A percentile compares a stretch with the other conserved stretches of the same genome.
phyloP scores from a whole-genome alignment of 148 eudicot species.

The Dianthus caryophyllus region DNA sequence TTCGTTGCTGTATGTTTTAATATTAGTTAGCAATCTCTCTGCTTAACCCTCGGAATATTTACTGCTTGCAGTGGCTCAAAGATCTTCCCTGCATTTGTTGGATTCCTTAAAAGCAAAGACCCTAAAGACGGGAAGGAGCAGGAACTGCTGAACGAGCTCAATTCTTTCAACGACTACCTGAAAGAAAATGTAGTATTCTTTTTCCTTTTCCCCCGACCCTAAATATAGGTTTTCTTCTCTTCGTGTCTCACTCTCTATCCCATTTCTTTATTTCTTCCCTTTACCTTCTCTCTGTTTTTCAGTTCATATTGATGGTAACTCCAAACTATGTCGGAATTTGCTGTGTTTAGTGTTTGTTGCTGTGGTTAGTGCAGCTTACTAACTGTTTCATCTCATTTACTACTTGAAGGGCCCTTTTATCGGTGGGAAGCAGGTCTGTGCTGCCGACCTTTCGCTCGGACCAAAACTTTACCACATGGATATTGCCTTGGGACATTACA shows the following conservation, averaged over 20 bases:
- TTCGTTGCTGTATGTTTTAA: background rate
- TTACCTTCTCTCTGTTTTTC: background rate
- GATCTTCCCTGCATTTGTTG: slow-evolving; percentile 82
- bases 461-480: slow-evolving; percentile 94
- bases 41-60: slow-evolving; percentile 16
- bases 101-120: slow-evolving; percentile 87
- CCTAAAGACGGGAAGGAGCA: slow-evolving; percentile 80
- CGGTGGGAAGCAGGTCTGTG: slow-evolving; percentile 62
- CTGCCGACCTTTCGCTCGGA: slow-evolving; percentile 83
- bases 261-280: background rate
- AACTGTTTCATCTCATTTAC: slow-evolving; percentile 15
- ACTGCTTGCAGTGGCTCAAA: slow-evolving; percentile 70
- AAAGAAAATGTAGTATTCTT: slow-evolving; percentile 63
- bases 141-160: slow-evolving; percentile 67
- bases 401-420: slow-evolving; percentile 79
- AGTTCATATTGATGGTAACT: background rate
- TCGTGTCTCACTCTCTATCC: background rate
- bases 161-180: slow-evolving; percentile 60
- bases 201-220: background rate
- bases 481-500: slow-evolving; percentile 73
- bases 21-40: background rate
- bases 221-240: too few relatives aligned
- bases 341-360: background rate
- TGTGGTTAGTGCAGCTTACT: background rate
- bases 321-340: background rate